phyloP scores from a whole-genome alignment of 371 early-diverging fungal species.

The Dichotomocladium elegans region DNA sequence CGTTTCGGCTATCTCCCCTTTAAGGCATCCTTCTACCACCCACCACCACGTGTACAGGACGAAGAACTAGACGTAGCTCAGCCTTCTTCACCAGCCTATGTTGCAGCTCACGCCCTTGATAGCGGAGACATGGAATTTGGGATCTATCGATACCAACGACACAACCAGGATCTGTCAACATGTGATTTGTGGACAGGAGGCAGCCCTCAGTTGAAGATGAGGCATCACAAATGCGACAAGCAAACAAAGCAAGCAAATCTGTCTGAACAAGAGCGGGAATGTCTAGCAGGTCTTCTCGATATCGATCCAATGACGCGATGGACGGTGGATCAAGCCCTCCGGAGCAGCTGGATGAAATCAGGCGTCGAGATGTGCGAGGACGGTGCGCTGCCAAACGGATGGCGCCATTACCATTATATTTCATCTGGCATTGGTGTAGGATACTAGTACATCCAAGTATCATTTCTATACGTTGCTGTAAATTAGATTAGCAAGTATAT shows the following conservation, averaged over 20 bases:
- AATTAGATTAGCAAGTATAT: too few species aligned
- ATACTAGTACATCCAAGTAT: too few species aligned
- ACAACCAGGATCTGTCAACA: neutral
- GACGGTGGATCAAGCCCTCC: slow-evolving; percentile 39
- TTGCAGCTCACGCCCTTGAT: slow-evolving; percentile 23
- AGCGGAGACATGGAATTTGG: slow-evolving; percentile 36
- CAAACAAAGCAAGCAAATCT: neutral
- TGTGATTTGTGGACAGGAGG: slow-evolving; percentile 3
- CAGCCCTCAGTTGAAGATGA: too few species aligned
- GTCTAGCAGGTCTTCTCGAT: slow-evolving; percentile 44
- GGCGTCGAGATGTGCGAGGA: slow-evolving; percentile 41
- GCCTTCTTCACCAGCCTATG: slow-evolving; percentile 37
- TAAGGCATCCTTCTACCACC: slow-evolving; percentile 50
- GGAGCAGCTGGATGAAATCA: slow-evolving; percentile 38
- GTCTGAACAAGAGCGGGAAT: slow-evolving; percentile 18
- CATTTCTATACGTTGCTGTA: too few species aligned
- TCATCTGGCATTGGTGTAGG: too few species aligned
- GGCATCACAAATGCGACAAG: too few species aligned
- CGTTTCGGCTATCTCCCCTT: slow-evolving; percentile 67
- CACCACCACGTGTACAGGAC: slow-evolving; percentile 46
- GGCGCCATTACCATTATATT: slow-evolving; percentile 34
- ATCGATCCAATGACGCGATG: slow-evolving; percentile 44
- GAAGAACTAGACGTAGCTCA: slow-evolving; percentile 37
- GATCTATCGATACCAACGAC: slow-evolving; percentile 13
- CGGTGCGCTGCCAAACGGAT: slow-evolving; percentile 34